Evolutionary conservation across 805 yeast genomes (phyloP).

Genomic region (Hemisphaericaspora nanyangensis): DNA sequence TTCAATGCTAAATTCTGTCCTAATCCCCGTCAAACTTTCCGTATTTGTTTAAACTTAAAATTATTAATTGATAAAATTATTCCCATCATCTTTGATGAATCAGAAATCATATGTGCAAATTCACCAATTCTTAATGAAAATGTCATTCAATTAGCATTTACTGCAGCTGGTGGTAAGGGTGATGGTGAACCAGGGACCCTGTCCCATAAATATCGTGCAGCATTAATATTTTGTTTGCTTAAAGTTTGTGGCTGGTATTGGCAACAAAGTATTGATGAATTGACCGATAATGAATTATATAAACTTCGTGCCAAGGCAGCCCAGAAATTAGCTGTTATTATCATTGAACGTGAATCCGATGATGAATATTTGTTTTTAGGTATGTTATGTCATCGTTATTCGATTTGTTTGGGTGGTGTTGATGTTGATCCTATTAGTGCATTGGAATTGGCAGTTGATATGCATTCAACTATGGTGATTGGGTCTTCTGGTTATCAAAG

Average conservation of each 20-base stretch:
- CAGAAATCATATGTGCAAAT: conserved; percentile 49
- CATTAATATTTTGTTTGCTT: conserved; percentile 64
- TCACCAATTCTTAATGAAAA: conserved; percentile 56
- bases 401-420: conserved; percentile 56
- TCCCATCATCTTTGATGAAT: conserved; percentile 57
- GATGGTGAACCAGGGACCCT: conserved; percentile 52
- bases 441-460: conserved; percentile 79
- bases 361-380: conserved; percentile 65
- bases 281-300: conserved; percentile 66
- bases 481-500: conserved; percentile 81
- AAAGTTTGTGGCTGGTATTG: conserved; percentile 80
- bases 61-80: conserved; percentile 65
- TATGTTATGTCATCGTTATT: conserved; percentile 73
- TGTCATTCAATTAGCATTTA: conserved; percentile 56
- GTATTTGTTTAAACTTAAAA: conserved; percentile 73
- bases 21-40: conserved; percentile 60
- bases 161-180: conserved; percentile 81
- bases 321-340: conserved; percentile 62
- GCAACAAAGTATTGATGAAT: conserved; percentile 52
- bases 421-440: conserved; percentile 70
- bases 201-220: conserved; percentile 61
- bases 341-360: conserved; percentile 61
- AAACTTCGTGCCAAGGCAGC: conserved; percentile 63
- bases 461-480: conserved; percentile 74
- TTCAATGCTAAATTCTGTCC: conserved; percentile 37